Conservation (phyloP, 768 basidiomycete genomes). For the Hericium coralloides region DNA sequence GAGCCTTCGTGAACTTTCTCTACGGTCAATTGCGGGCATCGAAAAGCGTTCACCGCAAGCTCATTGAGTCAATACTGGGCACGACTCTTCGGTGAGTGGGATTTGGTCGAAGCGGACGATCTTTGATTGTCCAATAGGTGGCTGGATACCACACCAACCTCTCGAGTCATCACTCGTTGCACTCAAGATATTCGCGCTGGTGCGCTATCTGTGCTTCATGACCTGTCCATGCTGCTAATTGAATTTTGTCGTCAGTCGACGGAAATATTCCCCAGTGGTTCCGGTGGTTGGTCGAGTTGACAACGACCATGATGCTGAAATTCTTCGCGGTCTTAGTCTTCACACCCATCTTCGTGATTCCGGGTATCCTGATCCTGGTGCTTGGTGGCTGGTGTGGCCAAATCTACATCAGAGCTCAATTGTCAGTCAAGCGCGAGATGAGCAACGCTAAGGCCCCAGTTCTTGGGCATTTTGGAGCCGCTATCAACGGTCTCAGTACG, state of each 20-base stretch:
- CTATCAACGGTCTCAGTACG: constrained; percentile 40
- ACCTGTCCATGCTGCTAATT: neutral
- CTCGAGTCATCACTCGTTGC: constrained; percentile 57
- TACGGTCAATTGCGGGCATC: constrained; percentile 46
- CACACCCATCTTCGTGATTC: constrained; percentile 31
- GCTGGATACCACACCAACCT: constrained; percentile 41
- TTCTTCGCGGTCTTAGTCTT: constrained; percentile 18
- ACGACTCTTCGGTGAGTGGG: constrained; percentile 53
- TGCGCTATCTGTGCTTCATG: constrained; percentile 3
- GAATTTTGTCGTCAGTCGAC: constrained; percentile 21
- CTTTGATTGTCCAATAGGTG: constrained; percentile 23
- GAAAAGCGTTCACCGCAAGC: constrained; percentile 38
- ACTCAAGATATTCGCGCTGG: constrained; percentile 51
- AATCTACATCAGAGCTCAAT: constrained; percentile 46
- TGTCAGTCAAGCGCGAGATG: constrained; percentile 49
- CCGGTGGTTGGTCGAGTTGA: constrained; percentile 21
- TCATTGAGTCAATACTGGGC: constrained; percentile 45
- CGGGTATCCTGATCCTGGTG: constrained; percentile 25
- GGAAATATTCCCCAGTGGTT: constrained; percentile 22
- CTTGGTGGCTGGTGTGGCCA: constrained; percentile 36
- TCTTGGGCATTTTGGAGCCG: constrained; percentile 41
- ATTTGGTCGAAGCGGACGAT: neutral
- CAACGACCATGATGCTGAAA: constrained; percentile 26
- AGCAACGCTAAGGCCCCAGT: constrained; percentile 41
- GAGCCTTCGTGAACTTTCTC: constrained; percentile 31